phyloP scores from a whole-genome alignment of 305 asterid genomes.

The Fraxinus baroniana region DNA sequence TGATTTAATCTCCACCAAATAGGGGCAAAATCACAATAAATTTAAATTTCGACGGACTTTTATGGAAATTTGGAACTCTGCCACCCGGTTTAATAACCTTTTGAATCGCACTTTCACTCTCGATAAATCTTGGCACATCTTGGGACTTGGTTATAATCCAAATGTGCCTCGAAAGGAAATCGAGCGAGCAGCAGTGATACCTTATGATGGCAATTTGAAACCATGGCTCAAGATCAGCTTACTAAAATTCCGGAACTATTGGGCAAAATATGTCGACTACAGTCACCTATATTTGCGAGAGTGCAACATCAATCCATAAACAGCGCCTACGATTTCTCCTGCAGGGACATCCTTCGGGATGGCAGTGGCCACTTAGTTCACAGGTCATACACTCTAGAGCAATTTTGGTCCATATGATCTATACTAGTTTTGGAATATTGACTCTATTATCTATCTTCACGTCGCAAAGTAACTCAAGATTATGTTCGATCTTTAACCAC shows the following conservation, averaged over 20 bases:
- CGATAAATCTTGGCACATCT: no score
- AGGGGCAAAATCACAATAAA: no score
- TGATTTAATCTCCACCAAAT: no score
- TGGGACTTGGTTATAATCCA: no score
- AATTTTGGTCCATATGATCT: neutral
- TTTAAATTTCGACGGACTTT: no score
- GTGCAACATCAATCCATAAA: slow-evolving; percentile 65
- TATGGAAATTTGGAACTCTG: no score
- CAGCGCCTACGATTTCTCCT: neutral
- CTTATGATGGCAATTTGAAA: slow-evolving; percentile 54
- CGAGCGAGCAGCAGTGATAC: no score
- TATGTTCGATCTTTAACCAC: neutral
- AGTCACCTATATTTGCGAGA: slow-evolving; percentile 58
- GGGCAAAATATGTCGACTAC: slow-evolving; percentile 61
- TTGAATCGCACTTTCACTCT: no score
- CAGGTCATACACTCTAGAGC: neutral
- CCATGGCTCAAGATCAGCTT: slow-evolving; percentile 87
- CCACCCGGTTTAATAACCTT: no score
- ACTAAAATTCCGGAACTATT: slow-evolving; percentile 59
- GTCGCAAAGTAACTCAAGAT: neutral
- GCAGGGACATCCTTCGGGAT: neutral
- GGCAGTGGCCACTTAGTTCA: neutral
- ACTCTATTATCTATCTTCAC: neutral
- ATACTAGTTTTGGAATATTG: neutral
- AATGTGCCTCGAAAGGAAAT: no score